Evolutionary conservation across 2,329 filamentous ascomycete genomes (phyloP).

Genomic region (Aspergillus sp.): DNA sequence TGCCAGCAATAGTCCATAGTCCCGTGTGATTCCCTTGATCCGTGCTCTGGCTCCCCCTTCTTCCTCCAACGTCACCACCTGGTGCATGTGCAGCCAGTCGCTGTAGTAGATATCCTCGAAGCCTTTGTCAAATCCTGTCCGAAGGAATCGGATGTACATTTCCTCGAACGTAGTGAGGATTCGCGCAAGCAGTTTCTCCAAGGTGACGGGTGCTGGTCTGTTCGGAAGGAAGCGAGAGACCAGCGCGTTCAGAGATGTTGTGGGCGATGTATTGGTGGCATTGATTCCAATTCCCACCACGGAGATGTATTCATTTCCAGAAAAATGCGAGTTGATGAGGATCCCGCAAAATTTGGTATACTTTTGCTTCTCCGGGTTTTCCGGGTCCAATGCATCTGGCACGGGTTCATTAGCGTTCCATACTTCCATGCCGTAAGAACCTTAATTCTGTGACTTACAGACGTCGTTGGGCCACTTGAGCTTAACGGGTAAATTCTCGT

Average conservation of each 20-base stretch:
- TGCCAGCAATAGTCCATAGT: constrained; percentile 81
- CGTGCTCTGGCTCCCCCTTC: constrained; percentile 70
- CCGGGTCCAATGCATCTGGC: constrained; percentile 62
- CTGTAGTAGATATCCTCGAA: constrained; percentile 75
- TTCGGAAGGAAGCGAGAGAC: constrained; percentile 44
- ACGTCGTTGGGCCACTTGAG: constrained; percentile 99
- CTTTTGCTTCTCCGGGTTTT: constrained; percentile 40
- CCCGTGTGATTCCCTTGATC: constrained; percentile 82
- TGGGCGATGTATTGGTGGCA: constrained; percentile 75
- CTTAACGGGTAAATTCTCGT: constrained; percentile 70
- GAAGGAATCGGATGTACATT: constrained; percentile 70
- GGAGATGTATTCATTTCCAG: constrained; percentile 71
- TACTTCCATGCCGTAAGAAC: no score
- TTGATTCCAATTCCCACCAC: constrained; percentile 87
- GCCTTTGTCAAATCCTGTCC: constrained; percentile 65
- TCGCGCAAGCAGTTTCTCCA: constrained; percentile 76
- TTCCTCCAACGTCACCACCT: constrained; percentile 70
- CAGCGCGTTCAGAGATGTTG: constrained; percentile 77
- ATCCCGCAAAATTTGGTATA: constrained; percentile 94
- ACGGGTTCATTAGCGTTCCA: constrained; percentile 2
- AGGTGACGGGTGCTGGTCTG: constrained; percentile 52
- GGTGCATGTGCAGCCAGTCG: constrained; percentile 79
- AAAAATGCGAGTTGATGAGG: constrained; percentile 82
- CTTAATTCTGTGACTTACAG: constrained; percentile 45
- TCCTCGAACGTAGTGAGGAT: constrained; percentile 74